Conservation (phyloP, 768 basidiomycete genomes). For the Tulasnella sp. region DNA sequence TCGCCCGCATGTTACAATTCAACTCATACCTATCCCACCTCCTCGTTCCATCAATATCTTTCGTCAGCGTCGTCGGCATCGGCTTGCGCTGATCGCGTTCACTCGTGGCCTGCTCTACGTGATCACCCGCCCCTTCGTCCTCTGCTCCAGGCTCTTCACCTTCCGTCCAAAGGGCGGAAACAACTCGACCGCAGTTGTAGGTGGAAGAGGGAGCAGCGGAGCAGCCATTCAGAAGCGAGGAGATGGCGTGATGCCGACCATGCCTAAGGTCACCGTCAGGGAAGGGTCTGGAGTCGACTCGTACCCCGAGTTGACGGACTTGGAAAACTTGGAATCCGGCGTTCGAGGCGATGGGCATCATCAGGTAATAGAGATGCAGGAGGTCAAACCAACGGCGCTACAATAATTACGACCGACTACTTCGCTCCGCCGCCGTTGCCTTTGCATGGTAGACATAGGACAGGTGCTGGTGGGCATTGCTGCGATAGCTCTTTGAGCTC, state of each 20-base stretch:
- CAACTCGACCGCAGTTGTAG: not conserved
- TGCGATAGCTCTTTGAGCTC: too few species aligned
- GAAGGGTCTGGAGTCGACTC: not conserved
- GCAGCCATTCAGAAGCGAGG: not conserved
- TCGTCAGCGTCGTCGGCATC: slow-evolving; percentile 43
- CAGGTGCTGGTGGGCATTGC: too few species aligned
- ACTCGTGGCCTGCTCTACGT: slow-evolving; percentile 45
- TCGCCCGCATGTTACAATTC: slow-evolving; percentile 45
- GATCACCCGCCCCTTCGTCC: slow-evolving; percentile 44
- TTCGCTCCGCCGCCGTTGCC: too few species aligned
- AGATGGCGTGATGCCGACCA: not conserved
- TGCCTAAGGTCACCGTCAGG: not conserved
- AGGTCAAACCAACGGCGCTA: too few species aligned
- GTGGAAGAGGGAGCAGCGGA: not conserved
- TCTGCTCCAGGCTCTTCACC: slow-evolving; percentile 28
- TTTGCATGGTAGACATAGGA: too few species aligned
- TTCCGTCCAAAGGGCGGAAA: not conserved
- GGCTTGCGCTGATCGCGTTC: slow-evolving; percentile 48
- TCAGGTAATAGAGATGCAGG: too few species aligned
- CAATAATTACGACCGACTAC: too few species aligned
- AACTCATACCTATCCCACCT: slow-evolving; percentile 35
- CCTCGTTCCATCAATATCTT: too few species aligned
- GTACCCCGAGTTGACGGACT: not conserved
- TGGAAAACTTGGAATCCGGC: not conserved
- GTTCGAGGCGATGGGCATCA: not conserved